Conservation (phyloP, 2,329 filamentous ascomycete species). For the Grosmannia serpens region DNA sequence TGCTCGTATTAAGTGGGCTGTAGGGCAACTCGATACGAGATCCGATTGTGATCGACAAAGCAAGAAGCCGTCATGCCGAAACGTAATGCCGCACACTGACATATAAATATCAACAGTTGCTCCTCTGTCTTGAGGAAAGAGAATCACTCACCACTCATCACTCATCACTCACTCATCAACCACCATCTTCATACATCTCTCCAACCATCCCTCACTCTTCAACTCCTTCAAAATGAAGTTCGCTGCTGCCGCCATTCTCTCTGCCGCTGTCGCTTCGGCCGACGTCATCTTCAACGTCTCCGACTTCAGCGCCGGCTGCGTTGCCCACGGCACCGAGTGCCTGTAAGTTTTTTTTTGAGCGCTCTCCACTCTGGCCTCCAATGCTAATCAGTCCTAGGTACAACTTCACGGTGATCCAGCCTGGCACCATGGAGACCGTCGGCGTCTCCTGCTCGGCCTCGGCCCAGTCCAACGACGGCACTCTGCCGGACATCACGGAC, state of each 20-base stretch:
- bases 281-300: not conserved
- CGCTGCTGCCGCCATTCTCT: not conserved
- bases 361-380: not conserved
- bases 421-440: not conserved
- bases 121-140: no score
- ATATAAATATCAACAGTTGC: no score
- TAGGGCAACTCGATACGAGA: no score
- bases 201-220: no score
- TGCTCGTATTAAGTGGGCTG: no score
- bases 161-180: no score
- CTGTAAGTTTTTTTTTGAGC: not conserved
- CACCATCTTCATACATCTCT: no score
- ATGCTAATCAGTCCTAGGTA: not conserved
- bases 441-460: not conserved
- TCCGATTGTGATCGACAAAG: no score
- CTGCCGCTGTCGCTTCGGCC: not conserved
- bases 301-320: not conserved
- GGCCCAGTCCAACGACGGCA: not conserved
- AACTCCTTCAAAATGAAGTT: not conserved
- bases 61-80: no score
- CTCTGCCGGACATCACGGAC: not conserved
- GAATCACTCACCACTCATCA: no score
- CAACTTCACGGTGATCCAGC: not conserved
- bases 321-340: not conserved
- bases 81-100: no score